Evolutionary conservation across 768 basidiomycete genomes (phyloP), one percentile per base, ranked within the genome.

Genomic region (Dentipellis sp.): DNA sequence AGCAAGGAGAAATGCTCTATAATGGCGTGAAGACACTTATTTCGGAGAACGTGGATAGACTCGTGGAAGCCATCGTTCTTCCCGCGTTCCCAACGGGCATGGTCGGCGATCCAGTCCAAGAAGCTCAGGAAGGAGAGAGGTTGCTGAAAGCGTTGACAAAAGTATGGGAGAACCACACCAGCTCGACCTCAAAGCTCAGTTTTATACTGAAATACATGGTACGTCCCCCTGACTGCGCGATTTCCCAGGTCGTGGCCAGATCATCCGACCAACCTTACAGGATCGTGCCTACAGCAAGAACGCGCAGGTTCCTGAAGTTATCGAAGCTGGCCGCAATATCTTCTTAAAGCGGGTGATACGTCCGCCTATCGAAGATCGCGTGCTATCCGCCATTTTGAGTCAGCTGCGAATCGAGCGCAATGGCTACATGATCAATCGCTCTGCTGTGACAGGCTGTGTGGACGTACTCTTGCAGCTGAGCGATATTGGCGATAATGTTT

Each of bases 161-260:
- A 34, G 88, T 95, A 0, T 98, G 97, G 94, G 89, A 94, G 55
- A 93, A 97, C 67, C 97, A 99, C 69, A 83, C 76, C 4, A 83
- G 85, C 10, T 91, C 85, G 67, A 91, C 97, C 90, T 74, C 78
- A 23, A 91, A 94, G 68, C 68, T 99, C 57, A 82, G 86, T 10
- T 92, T 94, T 69, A 81, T 99, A 42, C 75, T 98, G 61, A 92
- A 90, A 66, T 99, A 99, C 67, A 97, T 99, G 94, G 97, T 97
- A 64, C 48, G 68, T 61, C 35, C 22, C 17, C 21, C 56, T 19
- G 14, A 42, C 19, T 35, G 48, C 22, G 14, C 29, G 22, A 22
- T n/a, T 46, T 50, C 17, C 19, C 29, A 48, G 23, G 34, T 19
- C 42, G 22, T 42, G 23, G 37, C 51, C 55, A 52, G n/a, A 54